These are phyloP conservation scores for Botrytis aclada DNA, from an alignment of 2,329 filamentous ascomycete genomes.

Conservation along the genomic window DNA sequence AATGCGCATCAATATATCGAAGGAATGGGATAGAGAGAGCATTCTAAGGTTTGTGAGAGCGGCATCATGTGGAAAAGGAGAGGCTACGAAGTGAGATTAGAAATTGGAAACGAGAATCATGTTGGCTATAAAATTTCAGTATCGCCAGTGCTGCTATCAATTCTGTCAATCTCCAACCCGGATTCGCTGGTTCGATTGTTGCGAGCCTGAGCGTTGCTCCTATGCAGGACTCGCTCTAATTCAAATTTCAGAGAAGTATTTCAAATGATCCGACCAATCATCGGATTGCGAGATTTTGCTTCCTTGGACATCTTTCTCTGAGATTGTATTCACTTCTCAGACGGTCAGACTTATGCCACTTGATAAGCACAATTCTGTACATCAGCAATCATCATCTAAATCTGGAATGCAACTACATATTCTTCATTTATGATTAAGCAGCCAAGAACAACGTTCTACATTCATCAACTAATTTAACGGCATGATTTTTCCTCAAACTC, in stretches of 20 bases:
- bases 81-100: background rate
- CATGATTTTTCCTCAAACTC: conserved; percentile 16
- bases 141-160: background rate
- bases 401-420: background rate
- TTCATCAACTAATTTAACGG: conserved; percentile 1
- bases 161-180: background rate
- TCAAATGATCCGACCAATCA: background rate
- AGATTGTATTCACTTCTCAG: background rate
- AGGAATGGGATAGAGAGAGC: background rate
- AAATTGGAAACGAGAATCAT: background rate
- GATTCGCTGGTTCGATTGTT: background rate
- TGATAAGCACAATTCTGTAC: background rate
- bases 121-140: background rate
- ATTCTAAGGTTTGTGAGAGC: background rate
- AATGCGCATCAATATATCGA: background rate
- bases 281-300: background rate
- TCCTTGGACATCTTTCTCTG: background rate
- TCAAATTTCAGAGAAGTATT: background rate
- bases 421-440: conserved; percentile 1
- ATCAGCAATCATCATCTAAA: background rate
- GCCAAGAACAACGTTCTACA: conserved; percentile 12
- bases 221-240: background rate
- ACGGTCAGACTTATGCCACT: background rate
- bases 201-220: background rate
- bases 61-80: background rate